Evolutionary conservation across 352 stramenopile genomes (phyloP), one percentile per base, ranked within the genome.

Genomic region (Thalassiosira hispida): DNA sequence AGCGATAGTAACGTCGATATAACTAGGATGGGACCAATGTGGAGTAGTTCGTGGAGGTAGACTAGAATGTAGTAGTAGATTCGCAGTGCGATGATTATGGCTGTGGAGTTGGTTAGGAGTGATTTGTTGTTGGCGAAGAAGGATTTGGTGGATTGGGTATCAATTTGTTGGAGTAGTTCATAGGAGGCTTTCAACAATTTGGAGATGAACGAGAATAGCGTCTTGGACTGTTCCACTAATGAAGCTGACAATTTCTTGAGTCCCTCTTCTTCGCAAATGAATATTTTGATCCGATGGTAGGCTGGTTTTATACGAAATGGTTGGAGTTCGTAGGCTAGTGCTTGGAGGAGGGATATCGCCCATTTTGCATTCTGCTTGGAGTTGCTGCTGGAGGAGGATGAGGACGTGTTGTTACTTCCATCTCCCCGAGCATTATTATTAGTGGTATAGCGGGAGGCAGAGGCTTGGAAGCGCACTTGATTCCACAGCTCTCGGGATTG

Each of bases 261-360:
- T 27, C 68, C 55, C 62, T 73, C 33, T 55, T 61, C 60, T 55
- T 73, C 65, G 0, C 51, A 40, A 22, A 78, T 12, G 20, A 77
- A 78, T n/a, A 55, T 47, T 0, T 31, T 20, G 5, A 68, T 0
- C 5, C 49, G 53, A 46, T 29, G 20, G 4, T 66, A 27, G 8
- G 5, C 31, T 9, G 73, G 73, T 14, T 62, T 55, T 7, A 81
- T 75, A 49, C 84, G 75, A 71, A 93, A 78, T 1, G 87, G 87
- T 61, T 93, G 87, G 16, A 91, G 46, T 62, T 93, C 87, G 51
- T 93, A 93, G 14, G 85, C n/a, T 2, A 93, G 69, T 0, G 85
- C 87, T 23, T 62, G 60, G 0, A 83, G 7, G 1, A 74, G 69
- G 33, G 59, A n/a, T 14, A 61, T 47, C 16, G 27, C 56, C 20